phyloP scores from a whole-genome alignment of 306 rosid genomes.

The Quercus aquifolioides region DNA sequence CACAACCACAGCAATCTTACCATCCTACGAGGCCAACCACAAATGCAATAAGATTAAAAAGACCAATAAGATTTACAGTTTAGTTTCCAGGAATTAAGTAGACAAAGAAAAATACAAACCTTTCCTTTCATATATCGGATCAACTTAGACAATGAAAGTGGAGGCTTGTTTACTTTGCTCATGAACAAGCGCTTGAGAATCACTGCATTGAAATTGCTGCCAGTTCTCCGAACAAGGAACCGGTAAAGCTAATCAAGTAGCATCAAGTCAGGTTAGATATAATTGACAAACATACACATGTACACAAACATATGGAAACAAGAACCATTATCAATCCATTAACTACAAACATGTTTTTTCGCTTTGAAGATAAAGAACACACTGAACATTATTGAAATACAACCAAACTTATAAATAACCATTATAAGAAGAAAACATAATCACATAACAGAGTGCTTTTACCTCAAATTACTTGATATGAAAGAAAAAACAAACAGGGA shows the following conservation, averaged over 20 bases:
- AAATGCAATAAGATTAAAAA: constrained; percentile 11
- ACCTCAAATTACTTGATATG: constrained; percentile 41
- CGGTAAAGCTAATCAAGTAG: constrained; percentile 61
- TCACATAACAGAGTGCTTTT: neutral
- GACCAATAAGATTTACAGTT: neutral
- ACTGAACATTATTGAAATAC: neutral
- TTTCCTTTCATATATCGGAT: constrained; percentile 56
- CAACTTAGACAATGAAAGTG: constrained; percentile 75
- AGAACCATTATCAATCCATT: neutral
- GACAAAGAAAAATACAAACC: constrained; percentile 34
- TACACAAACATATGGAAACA: neutral
- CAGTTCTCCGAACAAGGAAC: constrained; percentile 83
- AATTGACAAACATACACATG: neutral
- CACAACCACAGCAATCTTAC: constrained; percentile 65
- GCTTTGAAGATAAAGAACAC: neutral
- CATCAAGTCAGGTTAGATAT: constrained; percentile 8
- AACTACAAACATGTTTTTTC: neutral
- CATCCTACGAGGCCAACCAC: constrained; percentile 37
- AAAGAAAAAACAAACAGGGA: constrained; percentile 27
- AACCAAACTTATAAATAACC: neutral
- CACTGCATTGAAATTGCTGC: constrained; percentile 73
- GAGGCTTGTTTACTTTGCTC: constrained; percentile 85
- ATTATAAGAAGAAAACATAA: neutral
- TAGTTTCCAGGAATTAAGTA: neutral
- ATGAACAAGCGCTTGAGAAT: constrained; percentile 76